Base-by-base conservation (phyloP, 805 yeast species). In the Schwanniomyces yamadae region DNA sequence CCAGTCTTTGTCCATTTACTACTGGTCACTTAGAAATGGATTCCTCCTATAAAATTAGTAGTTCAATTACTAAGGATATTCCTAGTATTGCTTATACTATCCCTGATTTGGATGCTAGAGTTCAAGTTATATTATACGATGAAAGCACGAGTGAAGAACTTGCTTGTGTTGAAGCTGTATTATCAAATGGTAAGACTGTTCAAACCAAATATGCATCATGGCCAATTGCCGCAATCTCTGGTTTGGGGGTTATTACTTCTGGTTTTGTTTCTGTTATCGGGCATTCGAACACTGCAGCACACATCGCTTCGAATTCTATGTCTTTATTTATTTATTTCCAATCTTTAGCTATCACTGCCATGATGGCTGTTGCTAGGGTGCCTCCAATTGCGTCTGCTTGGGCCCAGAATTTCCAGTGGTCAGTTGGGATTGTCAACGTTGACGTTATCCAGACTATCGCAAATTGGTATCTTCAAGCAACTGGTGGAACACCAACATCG, bases 381-480 rank as follows among this genome's bases (percentile, higher is more conserved):
- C 99, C 99, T 2, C 99, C 99, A 2, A 90, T 93, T 48, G 98
- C 97, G 4, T 88, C 95, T 3, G 90, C 98, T 2, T 91, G 99
- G 99, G 81, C 95, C 21, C 96, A 91, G 63, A 93, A 91, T 66
- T 93, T 93, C 70, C 81, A 79, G 61, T 91, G 98, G 98, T 81
- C 97, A 1, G 77, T 91, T 77, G 99, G 99, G 31, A 82, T 91
- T 45, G 85, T 93, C 50, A 74, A 75, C 36, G 78, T 80, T 6
- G 60, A 63, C 10, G 86, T 89, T 52, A 83, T 91, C 78, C 96
- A 90, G 59, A 59, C 70, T 28, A 84, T 88, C 44, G 83, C 93
- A 46, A 77, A 82, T 57, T 91, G 99, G 99, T 91, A 91, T 59
- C 82, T 91, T 34, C 96, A 91, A 64, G 69, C 96, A 6, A 93